Conservation (phyloP, 768 basidiomycete species). For the Leccinum aurantiacum region DNA sequence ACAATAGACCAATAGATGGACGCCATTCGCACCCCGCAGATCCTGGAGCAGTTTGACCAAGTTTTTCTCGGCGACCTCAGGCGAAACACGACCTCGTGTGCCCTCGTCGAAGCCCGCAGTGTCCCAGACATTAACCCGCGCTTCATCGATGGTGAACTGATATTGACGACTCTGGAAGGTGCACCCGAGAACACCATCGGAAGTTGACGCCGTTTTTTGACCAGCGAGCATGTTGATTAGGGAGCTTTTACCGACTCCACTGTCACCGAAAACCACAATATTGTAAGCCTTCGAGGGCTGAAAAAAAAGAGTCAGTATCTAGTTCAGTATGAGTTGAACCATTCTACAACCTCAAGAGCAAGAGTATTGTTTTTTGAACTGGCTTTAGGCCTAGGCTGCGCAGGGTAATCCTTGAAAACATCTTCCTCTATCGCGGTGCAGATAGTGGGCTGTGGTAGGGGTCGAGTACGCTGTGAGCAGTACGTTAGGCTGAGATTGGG, state of each 20-base stretch:
- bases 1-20: constrained; percentile 35
- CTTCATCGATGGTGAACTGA: constrained; percentile 15
- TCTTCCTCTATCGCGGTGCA: constrained; percentile 9
- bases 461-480: constrained; percentile 1
- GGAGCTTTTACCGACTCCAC: constrained; percentile 44
- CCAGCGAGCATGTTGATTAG: constrained; percentile 43
- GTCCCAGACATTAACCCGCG: constrained; percentile 31
- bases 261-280: constrained; percentile 45
- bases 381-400: background rate
- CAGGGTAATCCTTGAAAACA: background rate
- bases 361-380: background rate
- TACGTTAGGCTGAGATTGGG: constrained; percentile 1
- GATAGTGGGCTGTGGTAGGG: constrained; percentile 12
- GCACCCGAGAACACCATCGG: constrained; percentile 34
- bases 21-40: constrained; percentile 29
- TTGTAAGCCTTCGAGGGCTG: constrained; percentile 26
- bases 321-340: background rate
- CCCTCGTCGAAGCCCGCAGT: constrained; percentile 34
- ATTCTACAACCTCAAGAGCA: constrained; percentile 12
- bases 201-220: constrained; percentile 29
- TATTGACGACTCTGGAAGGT: constrained; percentile 36
- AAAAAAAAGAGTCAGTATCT: background rate
- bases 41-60: constrained; percentile 32
- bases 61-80: constrained; percentile 27
- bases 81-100: constrained; percentile 24